Base-by-base conservation (phyloP, 805 yeast species). In the Candida hungchunana region DNA sequence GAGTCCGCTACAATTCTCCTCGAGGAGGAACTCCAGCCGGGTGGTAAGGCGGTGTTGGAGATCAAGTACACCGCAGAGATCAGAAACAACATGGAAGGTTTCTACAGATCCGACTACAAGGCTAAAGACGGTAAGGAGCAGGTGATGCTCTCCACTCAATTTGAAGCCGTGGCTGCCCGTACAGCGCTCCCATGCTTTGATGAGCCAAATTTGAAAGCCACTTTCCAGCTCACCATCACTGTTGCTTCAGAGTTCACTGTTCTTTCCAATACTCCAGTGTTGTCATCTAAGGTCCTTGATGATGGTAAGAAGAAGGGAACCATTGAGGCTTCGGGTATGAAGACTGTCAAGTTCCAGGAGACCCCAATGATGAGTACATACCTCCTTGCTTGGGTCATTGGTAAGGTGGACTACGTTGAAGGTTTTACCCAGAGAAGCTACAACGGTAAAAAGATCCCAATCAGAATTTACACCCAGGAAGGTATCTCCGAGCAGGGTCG, bases 311-410 rank as follows among this genome's bases (percentile, higher is more conserved):
- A 66, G 47, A 79, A 79, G 49, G 66, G 68, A 48, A 77, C 79
- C 17, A 44, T 54, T 25, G 53, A 49, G 16, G 31, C 51, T 18
- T 30, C 43, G 16, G 57, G 56, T 5, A 32, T 53, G 38, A 54
- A 54, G 32, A 40, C 39, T 18, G 56, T 54, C 34, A 46, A 43
- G 20, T 83, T 84, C 66, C 78, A 81, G 53, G 69, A 78, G 18
- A 79, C 93, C n/a, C 93, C 93, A 13, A 58, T 75, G 44, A 81
- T 83, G 86, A 79, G 88, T 31, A 82, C 93, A 10, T 84, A 84
- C 56, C 67, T 84, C 55, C 81, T 83, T 18, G 94, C 93, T 6
- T 84, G 84, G 66, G 81, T 82, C 40, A 77, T 80, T 31, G 93
- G 93, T 34, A 90, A 84, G 55, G 71, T 84, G 53, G 78, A 73